Base-by-base conservation (phyloP, 176 grass and related monocot species). In the Echinochloa phyllopogon region DNA sequence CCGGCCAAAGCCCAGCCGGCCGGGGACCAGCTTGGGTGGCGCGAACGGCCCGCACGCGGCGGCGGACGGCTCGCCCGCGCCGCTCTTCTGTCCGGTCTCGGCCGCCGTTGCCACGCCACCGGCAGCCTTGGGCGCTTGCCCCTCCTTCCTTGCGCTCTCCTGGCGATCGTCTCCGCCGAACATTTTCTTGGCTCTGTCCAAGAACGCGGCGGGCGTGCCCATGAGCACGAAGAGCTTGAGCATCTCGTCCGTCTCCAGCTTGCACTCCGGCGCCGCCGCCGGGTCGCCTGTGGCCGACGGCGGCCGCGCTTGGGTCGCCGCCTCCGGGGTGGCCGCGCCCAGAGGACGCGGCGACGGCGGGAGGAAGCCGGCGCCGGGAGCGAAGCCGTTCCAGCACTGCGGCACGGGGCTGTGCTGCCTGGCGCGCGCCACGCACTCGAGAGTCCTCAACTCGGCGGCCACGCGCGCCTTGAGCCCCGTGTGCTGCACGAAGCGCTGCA, bases 181-280 rank as follows among this genome's bases (percentile, higher is more conserved):
- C 58, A 78, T 47, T 3, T 59, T 69, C 49, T 85, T 91, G 80
- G 86, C 78, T 42, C 84, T 94, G 16, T 82, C 51, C 43, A 75
- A 10, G 89, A 89, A 85, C 8, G 69, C 84, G 7, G 48, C 80
- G 2, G 86, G 76, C 15, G 58, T 91, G 29, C 66, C 77, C 51
- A 91, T 78, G 51, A 63, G 33, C 55, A 65, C 24, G 49, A 89
- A 76, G 9, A 84, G 82, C 71, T 65, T 89, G 65, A 94, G 83
- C 69, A 94, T 43, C 43, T 85, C 84, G 74, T 94, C 89, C 40
- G 84, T 91, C 86, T 87, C 86, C 68, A 87, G 72, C 50, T 81
- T 89, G 80, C 89, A 78, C 58, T 69, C 59, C 2, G 75, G 86
- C 0, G 18, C 13, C n/a, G 18, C 45, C 13, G 27, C 41, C 72